Percentiles rank a stretch among this genome's conserved stretches.
Evolutionary conservation across 225 moss, liverwort and hornwort species (phyloP).

Genomic region (Marchantia polymorpha): DNA sequence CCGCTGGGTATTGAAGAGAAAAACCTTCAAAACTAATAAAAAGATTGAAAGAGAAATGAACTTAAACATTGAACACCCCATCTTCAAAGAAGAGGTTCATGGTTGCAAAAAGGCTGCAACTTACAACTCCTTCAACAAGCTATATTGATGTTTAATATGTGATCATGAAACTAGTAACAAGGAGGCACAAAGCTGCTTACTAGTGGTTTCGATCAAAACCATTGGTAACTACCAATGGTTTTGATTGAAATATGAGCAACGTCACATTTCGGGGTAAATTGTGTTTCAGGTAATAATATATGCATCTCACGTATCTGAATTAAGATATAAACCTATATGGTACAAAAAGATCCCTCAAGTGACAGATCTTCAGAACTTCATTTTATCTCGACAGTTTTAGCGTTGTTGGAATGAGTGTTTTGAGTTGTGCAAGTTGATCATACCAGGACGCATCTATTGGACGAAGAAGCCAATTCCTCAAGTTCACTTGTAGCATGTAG

Average conservation of each 20-base stretch:
- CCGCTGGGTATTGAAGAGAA: slow-evolving; percentile 22
- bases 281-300: no score
- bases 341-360: no score
- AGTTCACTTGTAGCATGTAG: slow-evolving; percentile 64
- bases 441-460: slow-evolving; percentile 91
- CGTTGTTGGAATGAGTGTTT: background rate
- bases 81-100: background rate
- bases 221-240: no score
- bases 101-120: background rate
- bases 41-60: background rate
- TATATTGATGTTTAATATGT: background rate
- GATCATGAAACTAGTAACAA: background rate
- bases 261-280: no score
- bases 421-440: slow-evolving; percentile 20
- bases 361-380: no score
- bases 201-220: no score
- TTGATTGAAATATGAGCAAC: no score
- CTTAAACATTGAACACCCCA: background rate
- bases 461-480: slow-evolving; percentile 69
- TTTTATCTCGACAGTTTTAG: no score
- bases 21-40: background rate
- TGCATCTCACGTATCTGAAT: no score
- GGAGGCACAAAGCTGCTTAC: background rate
- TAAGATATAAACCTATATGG: no score
- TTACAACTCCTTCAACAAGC: background rate